phyloP scores from a whole-genome alignment of 768 basidiomycete genomes.

The Leccinum rimulosum region DNA sequence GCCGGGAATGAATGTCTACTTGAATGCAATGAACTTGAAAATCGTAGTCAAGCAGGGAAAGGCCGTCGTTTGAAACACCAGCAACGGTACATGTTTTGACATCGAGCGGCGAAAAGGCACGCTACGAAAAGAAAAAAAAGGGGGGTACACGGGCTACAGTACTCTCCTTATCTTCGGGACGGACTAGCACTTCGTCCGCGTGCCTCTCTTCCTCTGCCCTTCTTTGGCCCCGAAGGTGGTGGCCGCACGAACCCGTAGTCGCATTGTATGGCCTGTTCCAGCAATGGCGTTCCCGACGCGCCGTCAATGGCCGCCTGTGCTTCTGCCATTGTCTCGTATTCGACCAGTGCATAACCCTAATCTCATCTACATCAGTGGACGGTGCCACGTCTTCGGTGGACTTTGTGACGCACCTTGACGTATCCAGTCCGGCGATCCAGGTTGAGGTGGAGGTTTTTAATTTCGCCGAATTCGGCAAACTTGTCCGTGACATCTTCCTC shows the following conservation, averaged over 20 bases:
- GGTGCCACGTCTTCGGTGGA: background rate
- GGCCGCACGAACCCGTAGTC: conserved; percentile 93
- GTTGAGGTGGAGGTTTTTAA: conserved; percentile 97
- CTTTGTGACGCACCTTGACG: conserved; percentile 71
- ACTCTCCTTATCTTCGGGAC: conserved; percentile 45
- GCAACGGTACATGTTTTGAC: conserved; percentile 4
- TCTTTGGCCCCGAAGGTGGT: conserved; percentile 76
- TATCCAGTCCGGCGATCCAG: conserved; percentile 97
- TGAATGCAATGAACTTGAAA: conserved; percentile 2
- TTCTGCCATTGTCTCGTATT: conserved; percentile 94
- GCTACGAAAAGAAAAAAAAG: background rate
- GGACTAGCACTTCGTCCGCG: conserved; percentile 81
- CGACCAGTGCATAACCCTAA: conserved; percentile 96
- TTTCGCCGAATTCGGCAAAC: conserved; percentile 95
- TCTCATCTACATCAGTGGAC: background rate
- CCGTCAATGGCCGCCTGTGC: conserved; percentile 93
- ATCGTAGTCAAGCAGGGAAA: conserved; percentile 6
- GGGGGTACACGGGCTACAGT: conserved; percentile 2
- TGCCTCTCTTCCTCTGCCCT: conserved; percentile 62
- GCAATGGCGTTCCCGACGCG: conserved; percentile 74
- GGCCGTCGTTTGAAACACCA: background rate
- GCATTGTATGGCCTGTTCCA: conserved; percentile 86
- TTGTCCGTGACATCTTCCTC: conserved; percentile 97
- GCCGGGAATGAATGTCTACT: conserved; percentile 12
- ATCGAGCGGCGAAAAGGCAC: background rate